Conservation (phyloP, 805 yeast species). For the Lipomyces chichibuensis region DNA sequence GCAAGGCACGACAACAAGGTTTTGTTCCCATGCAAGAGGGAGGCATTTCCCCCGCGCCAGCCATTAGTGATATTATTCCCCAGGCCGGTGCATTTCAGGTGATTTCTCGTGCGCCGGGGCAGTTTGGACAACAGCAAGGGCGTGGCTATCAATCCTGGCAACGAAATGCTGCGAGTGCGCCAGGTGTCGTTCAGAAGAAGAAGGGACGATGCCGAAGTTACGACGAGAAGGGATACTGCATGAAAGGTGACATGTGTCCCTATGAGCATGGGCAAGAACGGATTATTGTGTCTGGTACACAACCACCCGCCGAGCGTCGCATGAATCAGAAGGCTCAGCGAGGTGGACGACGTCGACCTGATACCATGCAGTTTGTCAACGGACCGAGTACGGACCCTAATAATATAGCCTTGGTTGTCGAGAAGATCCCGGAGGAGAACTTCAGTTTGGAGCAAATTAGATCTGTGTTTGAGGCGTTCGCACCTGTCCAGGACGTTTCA, state of each 20-base stretch:
- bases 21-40: neutral
- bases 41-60: constrained; percentile 8
- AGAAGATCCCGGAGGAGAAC: constrained; percentile 51
- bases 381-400: constrained; percentile 33
- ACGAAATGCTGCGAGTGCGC: neutral
- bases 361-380: constrained; percentile 2
- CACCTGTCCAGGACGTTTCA: constrained; percentile 43
- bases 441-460: constrained; percentile 45
- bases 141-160: neutral
- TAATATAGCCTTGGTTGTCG: constrained; percentile 47
- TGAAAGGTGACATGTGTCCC: constrained; percentile 36
- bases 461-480: constrained; percentile 50
- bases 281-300: constrained; percentile 15
- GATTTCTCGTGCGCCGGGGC: neutral
- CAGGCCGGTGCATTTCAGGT: neutral
- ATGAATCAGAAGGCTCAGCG: constrained; percentile 2
- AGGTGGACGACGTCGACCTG: constrained; percentile 23
- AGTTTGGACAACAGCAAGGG: neutral
- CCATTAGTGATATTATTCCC: neutral
- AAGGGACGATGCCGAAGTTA: constrained; percentile 30
- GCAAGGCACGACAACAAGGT: constrained; percentile 13
- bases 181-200: constrained; percentile 1
- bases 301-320: neutral
- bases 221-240: constrained; percentile 32
- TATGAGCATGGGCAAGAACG: constrained; percentile 35